phyloP scores from a whole-genome alignment of 2,329 filamentous ascomycete species.

The Fusarium abutilonis region DNA sequence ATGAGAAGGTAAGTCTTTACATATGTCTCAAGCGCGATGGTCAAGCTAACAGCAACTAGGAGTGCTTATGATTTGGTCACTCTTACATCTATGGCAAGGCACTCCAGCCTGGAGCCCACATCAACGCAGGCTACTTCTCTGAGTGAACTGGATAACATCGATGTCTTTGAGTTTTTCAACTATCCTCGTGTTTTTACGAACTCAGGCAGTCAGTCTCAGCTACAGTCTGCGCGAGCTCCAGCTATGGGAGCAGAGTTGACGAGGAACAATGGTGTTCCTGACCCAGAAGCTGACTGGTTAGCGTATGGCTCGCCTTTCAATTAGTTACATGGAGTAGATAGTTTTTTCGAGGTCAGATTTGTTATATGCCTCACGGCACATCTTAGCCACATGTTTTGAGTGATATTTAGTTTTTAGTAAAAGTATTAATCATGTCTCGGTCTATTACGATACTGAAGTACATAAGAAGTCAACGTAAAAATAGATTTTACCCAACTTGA shows the following conservation, averaged over 20 bases:
- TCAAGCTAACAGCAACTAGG: conserved; percentile 38
- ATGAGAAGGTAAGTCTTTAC: conserved; percentile 53
- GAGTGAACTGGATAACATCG: conserved; percentile 56
- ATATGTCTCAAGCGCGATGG: fast-evolving
- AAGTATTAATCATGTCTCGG: too few species aligned
- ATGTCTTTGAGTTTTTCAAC: conserved; percentile 59
- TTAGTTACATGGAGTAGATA: not conserved
- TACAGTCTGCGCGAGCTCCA: conserved; percentile 10
- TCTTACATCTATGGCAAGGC: conserved; percentile 50
- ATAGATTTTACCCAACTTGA: too few species aligned
- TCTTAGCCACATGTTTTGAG: not conserved
- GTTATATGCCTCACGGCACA: conserved; percentile 10
- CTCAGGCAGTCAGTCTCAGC: conserved; percentile 32
- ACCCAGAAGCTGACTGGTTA: conserved; percentile 34
- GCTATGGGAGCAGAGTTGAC: conserved; percentile 2
- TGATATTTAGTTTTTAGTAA: not conserved
- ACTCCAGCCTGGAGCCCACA: conserved; percentile 52
- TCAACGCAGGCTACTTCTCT: conserved; percentile 53
- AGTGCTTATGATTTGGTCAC: conserved; percentile 54
- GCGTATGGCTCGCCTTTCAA: conserved; percentile 30
- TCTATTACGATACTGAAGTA: too few species aligned
- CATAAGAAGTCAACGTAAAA: too few species aligned
- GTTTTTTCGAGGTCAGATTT: not conserved
- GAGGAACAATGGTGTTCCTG: conserved; percentile 22
- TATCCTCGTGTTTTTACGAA: conserved; percentile 49